Percentiles rank a stretch among this genome's conserved stretches.
Evolutionary conservation across 176 grass and related monocot genomes (phyloP).

Genomic region (Paspalum notatum): DNA sequence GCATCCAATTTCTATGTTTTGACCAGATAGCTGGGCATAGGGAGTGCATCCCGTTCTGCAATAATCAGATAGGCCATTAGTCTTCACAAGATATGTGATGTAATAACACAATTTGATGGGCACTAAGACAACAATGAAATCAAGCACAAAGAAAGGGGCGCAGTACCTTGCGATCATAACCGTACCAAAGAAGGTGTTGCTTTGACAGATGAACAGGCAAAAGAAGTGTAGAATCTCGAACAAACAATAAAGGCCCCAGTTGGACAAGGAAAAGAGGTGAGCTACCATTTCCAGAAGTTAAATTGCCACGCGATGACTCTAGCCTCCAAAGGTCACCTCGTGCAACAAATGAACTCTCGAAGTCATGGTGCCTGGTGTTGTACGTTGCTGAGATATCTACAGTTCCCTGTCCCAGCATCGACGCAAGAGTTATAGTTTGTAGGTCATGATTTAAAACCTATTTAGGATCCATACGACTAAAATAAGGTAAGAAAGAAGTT

Average conservation of each 20-base stretch:
- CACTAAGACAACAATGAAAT: not conserved
- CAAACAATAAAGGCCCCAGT: conserved; percentile 83
- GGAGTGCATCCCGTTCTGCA: conserved; percentile 74
- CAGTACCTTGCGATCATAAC: conserved; percentile 89
- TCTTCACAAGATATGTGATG: not conserved
- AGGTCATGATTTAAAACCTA: not conserved
- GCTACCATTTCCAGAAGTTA: conserved; percentile 60
- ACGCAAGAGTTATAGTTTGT: conserved; percentile 34
- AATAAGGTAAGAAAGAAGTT: not conserved
- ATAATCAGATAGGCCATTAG: not conserved
- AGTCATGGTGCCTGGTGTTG: conserved; percentile 58
- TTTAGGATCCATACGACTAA: not conserved
- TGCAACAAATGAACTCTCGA: conserved; percentile 84
- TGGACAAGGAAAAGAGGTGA: conserved; percentile 91
- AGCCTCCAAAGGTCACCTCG: conserved; percentile 88
- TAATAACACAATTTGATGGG: not conserved
- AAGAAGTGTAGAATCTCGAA: conserved; percentile 89
- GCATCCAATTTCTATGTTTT: conserved; percentile 74
- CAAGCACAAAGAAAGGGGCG: not conserved
- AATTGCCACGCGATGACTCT: conserved; percentile 69
- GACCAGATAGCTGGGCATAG: conserved; percentile 82
- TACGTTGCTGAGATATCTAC: conserved; percentile 81
- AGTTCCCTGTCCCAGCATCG: conserved; percentile 59
- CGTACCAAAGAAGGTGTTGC: conserved; percentile 98
- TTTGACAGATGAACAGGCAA: conserved; percentile 96